These are phyloP conservation scores for Alternaria metachromatica DNA, from an alignment of 2,329 filamentous ascomycete genomes.

Conservation along the genomic window DNA sequence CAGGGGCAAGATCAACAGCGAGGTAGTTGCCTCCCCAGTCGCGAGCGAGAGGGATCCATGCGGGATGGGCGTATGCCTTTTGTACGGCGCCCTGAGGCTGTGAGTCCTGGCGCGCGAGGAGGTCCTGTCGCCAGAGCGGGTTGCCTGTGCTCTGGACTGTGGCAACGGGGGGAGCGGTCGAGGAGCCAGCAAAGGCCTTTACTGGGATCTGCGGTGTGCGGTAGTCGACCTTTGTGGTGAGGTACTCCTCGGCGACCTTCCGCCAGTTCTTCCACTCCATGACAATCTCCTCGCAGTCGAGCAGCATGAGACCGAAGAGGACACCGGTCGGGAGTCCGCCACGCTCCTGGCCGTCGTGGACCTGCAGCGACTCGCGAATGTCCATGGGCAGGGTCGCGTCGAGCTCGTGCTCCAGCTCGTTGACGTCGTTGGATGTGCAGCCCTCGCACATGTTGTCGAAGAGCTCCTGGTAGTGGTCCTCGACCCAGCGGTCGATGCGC, in stretches of 20 bases:
- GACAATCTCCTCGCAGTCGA: conserved; percentile 97
- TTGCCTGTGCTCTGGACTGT: conserved; percentile 60
- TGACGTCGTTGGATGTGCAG: conserved; percentile 91
- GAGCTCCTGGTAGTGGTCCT: conserved; percentile 93
- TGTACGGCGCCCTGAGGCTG: conserved; percentile 87
- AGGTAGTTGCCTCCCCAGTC: conserved; percentile 99
- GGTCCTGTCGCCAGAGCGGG: conserved; percentile 81
- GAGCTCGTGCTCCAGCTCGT: conserved; percentile 93
- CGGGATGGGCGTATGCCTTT: conserved; percentile 90
- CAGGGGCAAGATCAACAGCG: conserved; percentile 89
- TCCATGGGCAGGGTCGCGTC: conserved; percentile 94
- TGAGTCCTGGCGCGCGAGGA: conserved; percentile 83
- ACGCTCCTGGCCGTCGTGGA: conserved; percentile 97
- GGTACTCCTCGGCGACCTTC: conserved; percentile 87
- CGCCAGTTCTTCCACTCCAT: conserved; percentile 99
- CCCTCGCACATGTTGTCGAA: conserved; percentile 93
- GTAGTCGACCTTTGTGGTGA: conserved; percentile 64
- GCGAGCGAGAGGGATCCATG: conserved; percentile 93
- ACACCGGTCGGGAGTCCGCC: conserved; percentile 90
- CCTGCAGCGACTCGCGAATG: conserved; percentile 85
- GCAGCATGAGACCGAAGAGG: conserved; percentile 90
- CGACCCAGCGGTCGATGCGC: conserved; percentile 91
- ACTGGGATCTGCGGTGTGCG: conserved; percentile 69
- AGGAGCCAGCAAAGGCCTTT: conserved; percentile 73
- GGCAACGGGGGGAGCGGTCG: conserved; percentile 72